phyloP scores from a whole-genome alignment of 2,329 filamentous ascomycete genomes.

The Botrytis tulipae region DNA sequence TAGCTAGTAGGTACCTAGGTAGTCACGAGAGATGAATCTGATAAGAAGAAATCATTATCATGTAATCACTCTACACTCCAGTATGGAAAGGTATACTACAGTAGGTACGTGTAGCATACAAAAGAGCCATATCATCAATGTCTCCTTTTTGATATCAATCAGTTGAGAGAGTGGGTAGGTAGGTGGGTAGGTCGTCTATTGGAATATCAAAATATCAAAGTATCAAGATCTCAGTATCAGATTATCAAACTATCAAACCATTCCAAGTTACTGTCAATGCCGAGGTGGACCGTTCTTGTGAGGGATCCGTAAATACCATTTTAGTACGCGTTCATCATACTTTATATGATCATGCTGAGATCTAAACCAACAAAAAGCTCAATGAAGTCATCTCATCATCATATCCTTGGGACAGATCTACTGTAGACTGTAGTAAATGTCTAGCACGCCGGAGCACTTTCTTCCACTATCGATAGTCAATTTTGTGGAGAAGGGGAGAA shows the following conservation, averaged over 20 bases:
- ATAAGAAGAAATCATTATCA: neutral
- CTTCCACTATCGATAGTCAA: neutral
- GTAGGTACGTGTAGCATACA: too few species aligned
- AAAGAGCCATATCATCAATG: too few species aligned
- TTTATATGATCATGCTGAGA: neutral
- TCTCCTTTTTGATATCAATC: too few species aligned
- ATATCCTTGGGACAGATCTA: neutral
- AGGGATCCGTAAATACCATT: neutral
- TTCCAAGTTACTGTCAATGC: neutral
- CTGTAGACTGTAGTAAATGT: too few species aligned
- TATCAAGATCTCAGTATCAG: neutral
- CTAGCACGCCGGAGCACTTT: neutral
- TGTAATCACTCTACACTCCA: neutral
- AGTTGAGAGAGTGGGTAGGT: too few species aligned
- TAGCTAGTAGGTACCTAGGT: too few species aligned
- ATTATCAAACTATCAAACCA: neutral
- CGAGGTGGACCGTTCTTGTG: neutral
- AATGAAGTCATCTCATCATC: neutral
- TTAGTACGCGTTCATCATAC: neutral
- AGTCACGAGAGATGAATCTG: too few species aligned
- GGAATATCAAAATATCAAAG: too few species aligned
- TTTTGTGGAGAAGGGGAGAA: neutral
- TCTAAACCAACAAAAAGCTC: too few species aligned
- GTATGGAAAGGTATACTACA: too few species aligned
- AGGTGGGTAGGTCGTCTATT: too few species aligned